Conservation (phyloP, 2,329 filamentous ascomycete species). For the Aspergillus luchuensis region DNA sequence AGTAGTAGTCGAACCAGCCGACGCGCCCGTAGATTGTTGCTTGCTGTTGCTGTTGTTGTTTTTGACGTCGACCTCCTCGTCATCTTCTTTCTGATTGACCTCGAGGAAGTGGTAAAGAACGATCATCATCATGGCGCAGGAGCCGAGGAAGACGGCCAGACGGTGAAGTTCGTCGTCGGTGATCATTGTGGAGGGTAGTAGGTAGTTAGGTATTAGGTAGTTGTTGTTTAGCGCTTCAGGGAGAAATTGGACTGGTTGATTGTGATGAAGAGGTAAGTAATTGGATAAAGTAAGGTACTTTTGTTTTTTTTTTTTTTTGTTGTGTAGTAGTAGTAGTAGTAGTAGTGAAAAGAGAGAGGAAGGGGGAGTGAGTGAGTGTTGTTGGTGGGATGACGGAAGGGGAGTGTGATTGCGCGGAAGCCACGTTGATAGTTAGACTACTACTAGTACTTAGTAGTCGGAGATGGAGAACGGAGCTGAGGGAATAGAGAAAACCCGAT, state of each 20-base stretch:
- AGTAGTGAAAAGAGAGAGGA: no score
- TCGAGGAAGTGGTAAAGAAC: constrained; percentile 96
- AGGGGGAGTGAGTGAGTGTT: no score
- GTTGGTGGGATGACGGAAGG: no score
- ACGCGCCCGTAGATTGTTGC: not conserved
- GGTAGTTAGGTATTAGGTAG: not conserved
- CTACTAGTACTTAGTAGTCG: no score
- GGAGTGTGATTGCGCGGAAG: no score
- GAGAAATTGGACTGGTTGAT: no score
- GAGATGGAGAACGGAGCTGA: not conserved
- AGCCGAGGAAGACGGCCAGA: constrained; percentile 90
- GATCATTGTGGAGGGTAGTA: constrained; percentile 69
- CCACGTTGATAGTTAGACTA: no score
- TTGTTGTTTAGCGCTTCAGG: not conserved
- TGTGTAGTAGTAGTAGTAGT: no score
- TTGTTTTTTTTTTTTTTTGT: no score
- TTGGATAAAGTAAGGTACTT: no score
- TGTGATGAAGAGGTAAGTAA: no score
- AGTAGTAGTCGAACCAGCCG: not conserved
- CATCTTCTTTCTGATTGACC: constrained; percentile 73
- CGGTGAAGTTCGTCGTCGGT: constrained; percentile 88
- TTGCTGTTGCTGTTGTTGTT: constrained; percentile 15
- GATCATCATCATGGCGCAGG: constrained; percentile 85
- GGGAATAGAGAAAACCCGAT: no score
- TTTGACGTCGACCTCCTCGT: constrained; percentile 14